Evolutionary conservation across 129 eudicot genomes (phyloP), one percentile per base, ranked within the genome.

Genomic region (Escallonia rubra): DNA sequence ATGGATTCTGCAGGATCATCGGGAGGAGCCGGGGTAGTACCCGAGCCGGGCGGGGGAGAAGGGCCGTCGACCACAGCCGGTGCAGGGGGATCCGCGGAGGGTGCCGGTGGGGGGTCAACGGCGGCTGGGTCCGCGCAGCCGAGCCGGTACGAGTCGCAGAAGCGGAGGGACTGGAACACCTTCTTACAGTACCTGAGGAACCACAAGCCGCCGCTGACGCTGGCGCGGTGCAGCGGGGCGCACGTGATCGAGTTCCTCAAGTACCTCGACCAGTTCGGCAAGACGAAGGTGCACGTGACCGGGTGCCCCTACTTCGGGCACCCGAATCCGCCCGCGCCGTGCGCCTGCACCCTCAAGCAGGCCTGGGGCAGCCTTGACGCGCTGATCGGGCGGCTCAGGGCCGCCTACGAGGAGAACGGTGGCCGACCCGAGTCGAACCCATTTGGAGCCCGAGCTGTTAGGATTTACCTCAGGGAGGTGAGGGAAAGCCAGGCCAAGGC

Each of bases 321-420:
- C 43, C 90, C 90, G 0, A 83, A 78, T 42, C 90, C 95, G 3
- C 95, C 95, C 0, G 85, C 87, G 3, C 85, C 95, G 0, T 87
- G 95, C 34, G 72, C 75, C 10, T 87, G 95, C 69, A 80, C 78
- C 39, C 83, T 83, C 13, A 81, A 58, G 52, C 94, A 87, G 23
- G 94, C 94, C 0, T 87, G 94, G 94, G 93, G 94, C 4, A 87
- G 94, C 56, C 63, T 87, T 0, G 94, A 87, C 66, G 94, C 94
- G 49, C 81, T 87, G 0, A 87, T 87, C 14, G 94, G 94, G 0
- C 74, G 94, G 10, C 85, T 87, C 40, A 65, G 94, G 15, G 94
- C 94, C 0, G 94, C 94, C 0, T 87, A 75, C 8, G 95, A 87
- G 10, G 95, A 87, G 49, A 83, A 83, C 76, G 95, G 90, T 0